Conservation (phyloP, 352 stramenopile genomes). For the Globisporangium polare region DNA sequence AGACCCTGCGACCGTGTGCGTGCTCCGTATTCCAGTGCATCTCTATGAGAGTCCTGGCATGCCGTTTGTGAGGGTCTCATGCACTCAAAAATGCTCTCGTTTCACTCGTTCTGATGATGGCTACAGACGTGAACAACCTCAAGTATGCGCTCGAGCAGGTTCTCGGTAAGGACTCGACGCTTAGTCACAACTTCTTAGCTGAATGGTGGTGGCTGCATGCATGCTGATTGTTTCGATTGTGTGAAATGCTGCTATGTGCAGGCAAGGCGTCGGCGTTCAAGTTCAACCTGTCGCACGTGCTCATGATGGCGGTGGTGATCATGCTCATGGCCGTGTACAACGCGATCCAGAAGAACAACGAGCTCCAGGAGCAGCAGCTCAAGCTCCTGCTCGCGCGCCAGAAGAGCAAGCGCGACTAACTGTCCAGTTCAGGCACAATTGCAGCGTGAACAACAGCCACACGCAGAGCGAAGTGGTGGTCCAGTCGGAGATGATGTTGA, state of each 20-base stretch:
- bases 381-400: constrained; percentile 36
- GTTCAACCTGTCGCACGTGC: constrained; percentile 78
- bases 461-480: neutral
- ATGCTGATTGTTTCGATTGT: neutral
- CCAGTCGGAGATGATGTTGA: neutral
- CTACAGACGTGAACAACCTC: constrained; percentile 61
- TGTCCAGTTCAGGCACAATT: constrained; percentile 8
- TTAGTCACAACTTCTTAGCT: neutral
- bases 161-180: constrained; percentile 28
- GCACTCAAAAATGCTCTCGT: neutral
- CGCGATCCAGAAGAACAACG: constrained; percentile 66
- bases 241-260: neutral
- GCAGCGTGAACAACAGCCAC: neutral
- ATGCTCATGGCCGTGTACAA: constrained; percentile 75
- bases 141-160: constrained; percentile 67
- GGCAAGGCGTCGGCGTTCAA: constrained; percentile 75
- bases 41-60: neutral
- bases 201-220: neutral
- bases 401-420: constrained; percentile 40
- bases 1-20: constrained; percentile 52
- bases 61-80: neutral
- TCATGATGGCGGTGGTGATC: constrained; percentile 77
- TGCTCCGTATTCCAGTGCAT: neutral
- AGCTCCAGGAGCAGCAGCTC: constrained; percentile 66
- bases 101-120: neutral